Conservation (phyloP, 805 yeast species). For the Zygosaccharomyces siamensis region DNA sequence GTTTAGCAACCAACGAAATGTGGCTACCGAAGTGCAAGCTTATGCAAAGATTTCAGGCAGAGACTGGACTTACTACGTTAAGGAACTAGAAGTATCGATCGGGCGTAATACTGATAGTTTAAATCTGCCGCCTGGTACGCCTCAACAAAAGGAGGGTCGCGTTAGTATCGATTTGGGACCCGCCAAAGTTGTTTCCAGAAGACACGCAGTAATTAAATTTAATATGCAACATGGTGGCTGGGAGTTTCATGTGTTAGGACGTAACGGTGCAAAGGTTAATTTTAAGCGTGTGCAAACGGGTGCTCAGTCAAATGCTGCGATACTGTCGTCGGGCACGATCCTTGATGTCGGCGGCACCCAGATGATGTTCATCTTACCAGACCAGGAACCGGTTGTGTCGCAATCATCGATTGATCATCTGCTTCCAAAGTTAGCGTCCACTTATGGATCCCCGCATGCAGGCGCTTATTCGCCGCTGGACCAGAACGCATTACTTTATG, state of each 20-base stretch:
- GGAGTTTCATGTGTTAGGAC: conserved; percentile 79
- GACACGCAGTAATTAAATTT: conserved; percentile 80
- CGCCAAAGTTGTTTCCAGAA: conserved; percentile 91
- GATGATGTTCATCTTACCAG: conserved; percentile 98
- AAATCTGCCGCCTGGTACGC: conserved; percentile 6
- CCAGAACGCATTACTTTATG: conserved; percentile 23
- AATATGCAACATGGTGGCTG: conserved; percentile 71
- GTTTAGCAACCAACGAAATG: conserved; percentile 67
- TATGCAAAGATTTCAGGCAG: conserved; percentile 93
- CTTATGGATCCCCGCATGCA: conserved; percentile 20
- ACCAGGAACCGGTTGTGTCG: conserved; percentile 67
- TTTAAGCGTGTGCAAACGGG: conserved; percentile 47
- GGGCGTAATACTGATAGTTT: conserved; percentile 70
- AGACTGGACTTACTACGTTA: conserved; percentile 92
- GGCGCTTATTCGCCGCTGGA: conserved; percentile 20
- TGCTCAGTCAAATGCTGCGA: conserved; percentile 42
- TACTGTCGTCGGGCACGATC: conserved; percentile 80
- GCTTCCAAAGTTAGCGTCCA: conserved; percentile 29
- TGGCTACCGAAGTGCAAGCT: conserved; percentile 81
- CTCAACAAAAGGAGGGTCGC: conserved; percentile 2
- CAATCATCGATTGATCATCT: conserved; percentile 33
- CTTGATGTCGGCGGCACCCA: conserved; percentile 95
- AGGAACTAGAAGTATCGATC: conserved; percentile 64
- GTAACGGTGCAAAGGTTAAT: conserved; percentile 92
- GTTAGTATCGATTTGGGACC: conserved; percentile 86